Base-by-base conservation (phyloP, 257 asterid species). In the Prunella vulgaris region DNA sequence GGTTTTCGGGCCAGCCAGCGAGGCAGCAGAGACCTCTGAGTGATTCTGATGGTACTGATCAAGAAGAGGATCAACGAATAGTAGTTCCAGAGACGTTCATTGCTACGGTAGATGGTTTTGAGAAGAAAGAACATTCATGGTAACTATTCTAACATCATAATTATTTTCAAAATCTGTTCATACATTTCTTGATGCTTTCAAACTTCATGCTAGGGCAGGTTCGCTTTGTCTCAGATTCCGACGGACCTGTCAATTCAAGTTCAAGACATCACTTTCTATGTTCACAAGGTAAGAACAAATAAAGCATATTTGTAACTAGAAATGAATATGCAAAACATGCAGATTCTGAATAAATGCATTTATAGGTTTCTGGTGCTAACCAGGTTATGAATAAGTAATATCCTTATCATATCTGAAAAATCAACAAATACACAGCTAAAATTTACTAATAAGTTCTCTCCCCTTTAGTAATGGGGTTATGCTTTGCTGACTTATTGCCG, bases 101-200 rank as follows among this genome's bases (percentile, higher is more conserved):
- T 24, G 60, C 83, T 32, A 74, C 79, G 10, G 80, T 72, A 5
- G 87, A 82, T 49, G 79, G 92, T 49, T 85, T 84, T 51, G 87
- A 86, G 79, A 90, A 82, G 87, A 90, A 68, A 69, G 90, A 82
- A 66, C 84, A 81, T 0, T 86, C 96, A 81, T 90, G 97, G 97
- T 88, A 88, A 81, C 27, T 13, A 53, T 67, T 64, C 49, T 64
- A 48, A 21, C 18, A 56, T n/a, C 46, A 61, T 48, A 28, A 18
- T 18, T 10, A 42, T 22, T 21, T 12, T 40, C 10, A 13, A 3
- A 67, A 22, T 52, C 13, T 33, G 54, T 33, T 59, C 32, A 13
- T 63, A 32, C 25, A 18, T 35, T 60, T 53, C 17, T 15, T 33
- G 4, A 18, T 20, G 49, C 22, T 30, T 42, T 66, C 63, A 10